These are phyloP conservation scores for Phialemonium atrogriseum DNA, from an alignment of 2,329 filamentous ascomycete genomes.

Conservation along the genomic window DNA sequence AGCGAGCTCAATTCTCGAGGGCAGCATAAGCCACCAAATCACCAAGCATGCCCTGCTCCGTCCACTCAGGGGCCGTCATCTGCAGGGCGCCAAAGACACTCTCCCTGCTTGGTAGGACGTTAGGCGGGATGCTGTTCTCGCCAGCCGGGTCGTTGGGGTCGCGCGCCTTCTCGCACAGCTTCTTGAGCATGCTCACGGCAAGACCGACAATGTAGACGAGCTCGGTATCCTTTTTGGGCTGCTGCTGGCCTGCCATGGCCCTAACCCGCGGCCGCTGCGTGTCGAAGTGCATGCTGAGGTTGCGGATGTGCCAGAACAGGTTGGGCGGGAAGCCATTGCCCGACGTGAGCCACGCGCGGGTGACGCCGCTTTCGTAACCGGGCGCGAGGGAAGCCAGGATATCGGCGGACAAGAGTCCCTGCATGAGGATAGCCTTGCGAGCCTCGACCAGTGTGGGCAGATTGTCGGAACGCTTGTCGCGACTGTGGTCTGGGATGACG, in stretches of 20 bases:
- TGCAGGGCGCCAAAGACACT: conserved; percentile 59
- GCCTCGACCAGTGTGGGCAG: conserved; percentile 65
- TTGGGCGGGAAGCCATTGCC: conserved; percentile 78
- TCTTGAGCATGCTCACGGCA: conserved; percentile 59
- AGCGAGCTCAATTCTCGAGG: conserved; percentile 27
- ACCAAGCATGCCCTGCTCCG: conserved; percentile 57
- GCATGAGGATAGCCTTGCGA: conserved; percentile 83
- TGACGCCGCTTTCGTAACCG: conserved; percentile 57
- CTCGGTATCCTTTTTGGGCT: conserved; percentile 38
- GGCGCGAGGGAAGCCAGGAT: conserved; percentile 69
- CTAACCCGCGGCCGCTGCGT: conserved; percentile 33
- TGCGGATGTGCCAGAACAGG: conserved; percentile 65
- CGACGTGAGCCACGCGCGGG: conserved; percentile 73
- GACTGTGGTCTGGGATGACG: conserved; percentile 62
- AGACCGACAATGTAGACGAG: conserved; percentile 58
- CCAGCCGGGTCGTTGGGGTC: conserved; percentile 42
- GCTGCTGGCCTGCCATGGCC: conserved; percentile 21
- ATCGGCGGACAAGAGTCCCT: conserved; percentile 83
- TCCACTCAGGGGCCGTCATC: conserved; percentile 53
- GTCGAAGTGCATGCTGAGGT: conserved; percentile 59
- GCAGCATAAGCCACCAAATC: conserved; percentile 59
- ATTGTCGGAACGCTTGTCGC: conserved; percentile 48
- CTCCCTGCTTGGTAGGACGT: conserved; percentile 58
- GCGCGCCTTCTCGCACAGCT: conserved; percentile 58
- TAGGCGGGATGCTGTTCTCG: conserved; percentile 41